Percentiles rank a stretch among this genome's conserved stretches.
These are phyloP conservation scores for Trichoderma sp. DNA, from an alignment of 2,329 filamentous ascomycete species.

Conservation along the genomic window DNA sequence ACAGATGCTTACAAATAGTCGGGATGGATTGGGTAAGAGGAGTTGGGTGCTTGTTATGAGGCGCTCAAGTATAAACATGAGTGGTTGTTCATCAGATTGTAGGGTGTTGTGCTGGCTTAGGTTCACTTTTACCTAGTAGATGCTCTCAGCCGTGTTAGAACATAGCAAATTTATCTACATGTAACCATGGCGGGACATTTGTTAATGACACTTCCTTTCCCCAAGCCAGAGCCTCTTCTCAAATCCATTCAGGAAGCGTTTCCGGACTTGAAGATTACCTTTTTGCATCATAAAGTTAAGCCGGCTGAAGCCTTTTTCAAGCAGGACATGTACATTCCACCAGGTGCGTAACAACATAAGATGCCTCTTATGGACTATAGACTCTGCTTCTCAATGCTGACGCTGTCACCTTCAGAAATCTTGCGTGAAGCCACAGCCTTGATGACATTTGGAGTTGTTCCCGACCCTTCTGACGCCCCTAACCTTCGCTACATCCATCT, in stretches of 20 bases:
- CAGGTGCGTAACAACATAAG: background rate
- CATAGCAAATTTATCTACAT: background rate
- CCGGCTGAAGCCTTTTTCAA: background rate
- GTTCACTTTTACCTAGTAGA: background rate
- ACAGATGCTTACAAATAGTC: background rate
- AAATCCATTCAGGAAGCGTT: background rate
- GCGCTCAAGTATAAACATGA: background rate
- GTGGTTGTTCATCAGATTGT: background rate
- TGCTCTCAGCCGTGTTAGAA: background rate
- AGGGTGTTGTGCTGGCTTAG: background rate
- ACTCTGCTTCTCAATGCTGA: background rate
- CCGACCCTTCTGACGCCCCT: background rate
- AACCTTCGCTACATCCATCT: conserved; percentile 4
- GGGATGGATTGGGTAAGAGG: background rate
- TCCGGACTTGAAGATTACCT: conserved; percentile 1
- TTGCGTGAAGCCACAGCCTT: background rate
- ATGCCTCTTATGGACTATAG: background rate
- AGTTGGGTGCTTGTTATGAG: background rate
- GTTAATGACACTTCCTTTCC: conserved; percentile 3
- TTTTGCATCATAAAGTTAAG: background rate
- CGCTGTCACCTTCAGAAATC: background rate
- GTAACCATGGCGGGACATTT: background rate
- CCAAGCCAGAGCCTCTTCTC: background rate
- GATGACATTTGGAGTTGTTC: conserved; percentile 2
- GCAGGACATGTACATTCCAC: conserved; percentile 5